A percentile compares a stretch with the other conserved stretches of the same genome.
Conservation (phyloP, 2,329 filamentous ascomycete genomes). For the Hypocrella siamensis region DNA sequence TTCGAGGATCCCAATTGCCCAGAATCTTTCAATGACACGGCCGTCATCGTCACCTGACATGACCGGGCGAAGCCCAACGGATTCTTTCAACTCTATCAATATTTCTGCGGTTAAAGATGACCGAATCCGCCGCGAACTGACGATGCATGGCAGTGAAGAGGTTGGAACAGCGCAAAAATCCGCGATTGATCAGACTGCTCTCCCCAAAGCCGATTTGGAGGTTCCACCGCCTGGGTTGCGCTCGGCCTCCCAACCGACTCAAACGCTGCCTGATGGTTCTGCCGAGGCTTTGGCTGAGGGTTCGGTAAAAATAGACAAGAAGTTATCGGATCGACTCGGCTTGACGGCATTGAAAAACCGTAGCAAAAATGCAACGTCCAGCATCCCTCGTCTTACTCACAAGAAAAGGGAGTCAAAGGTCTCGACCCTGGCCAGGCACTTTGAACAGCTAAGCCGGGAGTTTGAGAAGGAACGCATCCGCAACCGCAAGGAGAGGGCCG, state of each 20-base stretch:
- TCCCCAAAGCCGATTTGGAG: conserved; percentile 28
- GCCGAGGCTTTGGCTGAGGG: conserved; percentile 17
- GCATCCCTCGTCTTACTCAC: conserved; percentile 77
- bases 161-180: conserved; percentile 10
- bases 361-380: conserved; percentile 45
- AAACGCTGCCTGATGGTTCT: conserved; percentile 20
- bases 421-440: conserved; percentile 83
- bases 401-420: conserved; percentile 65
- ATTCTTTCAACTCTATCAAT: conserved; percentile 7
- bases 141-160: conserved; percentile 11
- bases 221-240: conserved; percentile 38
- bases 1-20: conserved; percentile 1
- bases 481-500: conserved; percentile 67
- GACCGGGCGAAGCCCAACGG: conserved; percentile 6
- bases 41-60: conserved; percentile 9
- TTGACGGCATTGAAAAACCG: conserved; percentile 47
- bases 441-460: conserved; percentile 90
- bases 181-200: conserved; percentile 18
- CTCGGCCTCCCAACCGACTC: conserved; percentile 34
- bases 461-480: conserved; percentile 89
- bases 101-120: conserved; percentile 31
- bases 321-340: conserved; percentile 57
- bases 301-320: conserved; percentile 48
- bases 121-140: conserved; percentile 34
- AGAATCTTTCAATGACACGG: conserved; percentile 3